These are phyloP conservation scores for Adansonia grandidieri DNA, from an alignment of 441 rosid species.

Conservation along the genomic window DNA sequence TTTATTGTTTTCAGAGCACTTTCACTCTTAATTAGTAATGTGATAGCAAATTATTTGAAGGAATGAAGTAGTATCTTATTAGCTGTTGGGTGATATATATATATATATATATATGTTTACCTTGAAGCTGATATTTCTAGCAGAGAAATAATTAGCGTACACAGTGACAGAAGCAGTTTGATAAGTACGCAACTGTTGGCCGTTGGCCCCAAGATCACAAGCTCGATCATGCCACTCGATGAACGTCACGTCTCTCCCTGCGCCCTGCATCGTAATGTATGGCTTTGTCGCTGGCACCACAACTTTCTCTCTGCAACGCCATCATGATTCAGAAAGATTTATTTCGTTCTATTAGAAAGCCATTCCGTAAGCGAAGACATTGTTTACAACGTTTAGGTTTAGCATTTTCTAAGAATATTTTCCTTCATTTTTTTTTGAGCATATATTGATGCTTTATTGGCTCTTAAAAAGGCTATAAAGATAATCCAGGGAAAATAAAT, in stretches of 20 bases:
- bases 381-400: not conserved
- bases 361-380: not conserved
- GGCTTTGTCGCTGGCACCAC: conserved; percentile 80
- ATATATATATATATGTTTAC: conserved; percentile 34
- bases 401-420: not conserved
- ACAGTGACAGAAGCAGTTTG: conserved; percentile 90
- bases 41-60: not conserved
- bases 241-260: conserved; percentile 71
- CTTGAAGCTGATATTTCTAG: conserved; percentile 92
- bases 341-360: no score
- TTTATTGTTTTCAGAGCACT: not conserved
- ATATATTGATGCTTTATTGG: not conserved
- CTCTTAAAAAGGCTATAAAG: not conserved
- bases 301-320: conserved; percentile 75
- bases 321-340: not conserved
- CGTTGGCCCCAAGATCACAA: conserved; percentile 73
- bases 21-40: not conserved
- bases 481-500: not conserved
- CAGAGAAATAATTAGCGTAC: conserved; percentile 77
- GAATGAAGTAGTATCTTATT: not conserved
- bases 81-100: not conserved
- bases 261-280: conserved; percentile 82
- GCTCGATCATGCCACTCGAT: conserved; percentile 98
- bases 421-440: not conserved
- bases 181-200: conserved; percentile 89